These are phyloP conservation scores for Ceriops decandra DNA, from an alignment of 345 rosid species.

Conservation along the genomic window DNA sequence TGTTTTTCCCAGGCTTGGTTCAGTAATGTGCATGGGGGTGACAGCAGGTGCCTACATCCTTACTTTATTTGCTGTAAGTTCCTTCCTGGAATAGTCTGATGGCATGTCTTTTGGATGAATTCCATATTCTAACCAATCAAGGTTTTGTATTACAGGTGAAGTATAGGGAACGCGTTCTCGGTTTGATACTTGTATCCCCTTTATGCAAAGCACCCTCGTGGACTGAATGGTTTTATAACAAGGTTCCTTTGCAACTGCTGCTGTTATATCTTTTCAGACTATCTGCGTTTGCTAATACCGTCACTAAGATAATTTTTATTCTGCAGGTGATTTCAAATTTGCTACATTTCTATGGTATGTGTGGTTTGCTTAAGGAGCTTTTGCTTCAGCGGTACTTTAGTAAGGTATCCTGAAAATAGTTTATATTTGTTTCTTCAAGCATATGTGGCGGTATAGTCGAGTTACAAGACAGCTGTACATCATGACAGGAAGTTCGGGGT, in stretches of 20 bases:
- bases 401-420: constrained; percentile 15
- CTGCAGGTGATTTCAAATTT: constrained; percentile 27
- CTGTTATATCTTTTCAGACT: not conserved
- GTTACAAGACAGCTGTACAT: not conserved
- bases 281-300: too few relatives aligned
- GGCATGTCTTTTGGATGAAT: not conserved
- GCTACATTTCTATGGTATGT: constrained; percentile 30
- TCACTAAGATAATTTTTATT: not conserved
- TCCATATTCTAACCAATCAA: not conserved
- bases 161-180: constrained; percentile 80
- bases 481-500: constrained; percentile 30
- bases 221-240: constrained; percentile 46
- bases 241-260: constrained; percentile 14
- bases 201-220: constrained; percentile 91
- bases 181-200: constrained; percentile 92
- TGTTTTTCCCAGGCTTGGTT: constrained; percentile 57
- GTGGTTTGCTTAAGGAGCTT: constrained; percentile 26
- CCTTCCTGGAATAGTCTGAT: constrained; percentile 4
- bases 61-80: constrained; percentile 84
- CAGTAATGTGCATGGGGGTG: constrained; percentile 99
- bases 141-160: constrained; percentile 53
- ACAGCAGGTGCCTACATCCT: constrained; percentile 96
- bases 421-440: not conserved
- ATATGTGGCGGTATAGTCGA: not conserved
- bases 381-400: constrained; percentile 33